Conservation (phyloP, 345 rosid species). For the Citropsis articulata region DNA sequence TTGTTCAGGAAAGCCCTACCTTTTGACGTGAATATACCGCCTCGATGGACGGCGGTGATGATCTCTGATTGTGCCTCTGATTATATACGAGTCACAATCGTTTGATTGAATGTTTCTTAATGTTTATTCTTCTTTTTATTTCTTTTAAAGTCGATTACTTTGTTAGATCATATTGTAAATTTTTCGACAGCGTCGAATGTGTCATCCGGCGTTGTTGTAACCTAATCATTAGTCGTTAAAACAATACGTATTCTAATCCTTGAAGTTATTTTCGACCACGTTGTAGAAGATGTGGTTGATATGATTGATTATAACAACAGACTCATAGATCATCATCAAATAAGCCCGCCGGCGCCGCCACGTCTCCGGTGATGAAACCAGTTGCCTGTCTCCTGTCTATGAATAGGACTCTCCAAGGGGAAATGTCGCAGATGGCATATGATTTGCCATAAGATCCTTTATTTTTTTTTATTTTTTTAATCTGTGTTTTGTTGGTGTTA, state of each 20-base stretch:
- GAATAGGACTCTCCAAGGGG: no score
- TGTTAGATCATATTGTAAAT: slow-evolving; percentile 16
- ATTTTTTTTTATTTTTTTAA: no score
- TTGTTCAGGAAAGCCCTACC: slow-evolving; percentile 25
- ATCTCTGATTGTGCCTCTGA: slow-evolving; percentile 34
- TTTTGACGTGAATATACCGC: slow-evolving; percentile 41
- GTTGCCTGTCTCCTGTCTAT: no score
- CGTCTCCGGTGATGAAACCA: no score
- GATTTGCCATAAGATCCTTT: no score
- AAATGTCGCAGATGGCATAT: no score
- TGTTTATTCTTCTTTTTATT: not conserved
- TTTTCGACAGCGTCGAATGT: not conserved
- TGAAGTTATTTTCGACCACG: slow-evolving; percentile 10
- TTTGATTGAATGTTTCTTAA: not conserved
- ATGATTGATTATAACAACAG: no score
- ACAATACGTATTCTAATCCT: slow-evolving; percentile 4
- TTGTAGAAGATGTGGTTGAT: not conserved
- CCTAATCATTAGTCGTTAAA: not conserved
- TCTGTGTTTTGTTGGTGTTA: no score
- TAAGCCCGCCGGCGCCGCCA: no score
- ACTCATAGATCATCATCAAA: no score
- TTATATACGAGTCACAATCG: not conserved
- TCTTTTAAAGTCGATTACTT: not conserved
- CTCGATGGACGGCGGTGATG: slow-evolving; percentile 19
- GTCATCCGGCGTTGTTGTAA: slow-evolving; percentile 12